phyloP scores from a whole-genome alignment of 2,329 filamentous ascomycete species.

The Pezicula radicicola region DNA sequence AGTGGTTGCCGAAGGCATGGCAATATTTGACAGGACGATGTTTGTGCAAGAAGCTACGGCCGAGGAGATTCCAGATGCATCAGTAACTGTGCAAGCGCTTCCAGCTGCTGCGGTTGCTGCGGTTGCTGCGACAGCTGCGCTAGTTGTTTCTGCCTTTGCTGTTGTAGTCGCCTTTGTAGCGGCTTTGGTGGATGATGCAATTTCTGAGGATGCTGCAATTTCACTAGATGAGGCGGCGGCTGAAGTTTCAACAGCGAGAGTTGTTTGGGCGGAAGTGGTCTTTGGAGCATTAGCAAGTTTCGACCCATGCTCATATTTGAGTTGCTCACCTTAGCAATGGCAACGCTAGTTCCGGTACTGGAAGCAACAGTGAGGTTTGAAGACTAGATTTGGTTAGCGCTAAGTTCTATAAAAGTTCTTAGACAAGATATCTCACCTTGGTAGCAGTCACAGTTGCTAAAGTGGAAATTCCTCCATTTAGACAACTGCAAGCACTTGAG shows the following conservation, averaged over 20 bases:
- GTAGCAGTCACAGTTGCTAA: background rate
- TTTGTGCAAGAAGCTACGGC: constrained; percentile 44
- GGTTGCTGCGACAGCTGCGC: background rate
- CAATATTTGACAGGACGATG: constrained; percentile 48
- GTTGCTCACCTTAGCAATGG: background rate
- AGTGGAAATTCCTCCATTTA: background rate
- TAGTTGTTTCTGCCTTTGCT: background rate
- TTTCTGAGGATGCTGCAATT: background rate
- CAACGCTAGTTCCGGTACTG: background rate
- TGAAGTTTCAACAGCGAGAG: background rate
- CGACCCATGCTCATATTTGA: no score
- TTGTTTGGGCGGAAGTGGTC: background rate
- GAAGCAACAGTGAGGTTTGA: background rate
- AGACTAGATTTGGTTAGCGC: background rate
- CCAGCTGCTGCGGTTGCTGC: constrained; percentile 3
- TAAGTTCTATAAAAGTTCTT: no score
- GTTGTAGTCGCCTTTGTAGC: background rate
- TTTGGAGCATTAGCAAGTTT: background rate
- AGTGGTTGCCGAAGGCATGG: constrained; percentile 56
- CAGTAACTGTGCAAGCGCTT: constrained; percentile 50
- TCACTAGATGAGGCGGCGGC: background rate
- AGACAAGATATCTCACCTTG: background rate
- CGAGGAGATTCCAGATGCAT: constrained; percentile 41
- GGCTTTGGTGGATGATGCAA: background rate
- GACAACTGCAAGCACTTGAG: constrained; percentile 14